These are phyloP conservation scores for Sphaerobolus stellatus DNA, from an alignment of 1,284 basidiomycete genomes.

Conservation along the genomic window DNA sequence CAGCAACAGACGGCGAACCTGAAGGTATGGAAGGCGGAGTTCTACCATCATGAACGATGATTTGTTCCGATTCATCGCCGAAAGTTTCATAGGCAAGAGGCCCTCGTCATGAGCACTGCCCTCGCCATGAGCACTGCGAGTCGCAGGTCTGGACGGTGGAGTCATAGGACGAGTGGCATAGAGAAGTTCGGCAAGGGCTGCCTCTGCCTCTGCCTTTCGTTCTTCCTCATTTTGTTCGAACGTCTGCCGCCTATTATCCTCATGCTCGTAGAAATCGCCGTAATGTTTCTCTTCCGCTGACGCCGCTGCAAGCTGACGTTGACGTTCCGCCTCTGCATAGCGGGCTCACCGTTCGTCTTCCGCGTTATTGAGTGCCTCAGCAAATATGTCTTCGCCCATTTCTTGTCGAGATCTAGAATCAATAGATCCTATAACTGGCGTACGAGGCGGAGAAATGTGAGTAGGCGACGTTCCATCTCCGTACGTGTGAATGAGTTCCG, in stretches of 20 bases:
- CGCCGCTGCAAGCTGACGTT: conserved; percentile 48
- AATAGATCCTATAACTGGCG: not conserved
- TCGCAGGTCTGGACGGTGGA: conserved; percentile 19
- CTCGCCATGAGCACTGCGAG: conserved; percentile 10
- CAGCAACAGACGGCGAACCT: too few species aligned
- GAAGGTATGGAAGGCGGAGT: too few species aligned
- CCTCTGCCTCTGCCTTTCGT: conserved; percentile 51
- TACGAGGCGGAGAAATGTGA: conserved; percentile 8
- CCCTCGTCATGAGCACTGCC: conserved; percentile 16
- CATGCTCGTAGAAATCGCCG: conserved; percentile 56
- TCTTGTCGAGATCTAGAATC: conserved; percentile 2
- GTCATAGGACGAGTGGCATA: conserved; percentile 25
- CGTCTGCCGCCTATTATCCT: conserved; percentile 59
- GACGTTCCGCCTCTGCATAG: conserved; percentile 50
- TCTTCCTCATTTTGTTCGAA: conserved; percentile 60
- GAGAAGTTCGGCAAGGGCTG: conserved; percentile 51
- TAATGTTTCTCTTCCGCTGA: conserved; percentile 63
- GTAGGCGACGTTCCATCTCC: not conserved
- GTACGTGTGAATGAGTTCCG: not conserved
- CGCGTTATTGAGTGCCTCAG: conserved; percentile 8
- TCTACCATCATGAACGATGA: conserved; percentile 40
- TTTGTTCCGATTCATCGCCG: too few species aligned
- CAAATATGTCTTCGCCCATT: conserved; percentile 1
- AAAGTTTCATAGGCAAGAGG: too few species aligned
- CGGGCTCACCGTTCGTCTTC: conserved; percentile 22